Evolutionary conservation across 2,329 filamentous ascomycete genomes (phyloP).

Genomic region (Fusarium acutatum): DNA sequence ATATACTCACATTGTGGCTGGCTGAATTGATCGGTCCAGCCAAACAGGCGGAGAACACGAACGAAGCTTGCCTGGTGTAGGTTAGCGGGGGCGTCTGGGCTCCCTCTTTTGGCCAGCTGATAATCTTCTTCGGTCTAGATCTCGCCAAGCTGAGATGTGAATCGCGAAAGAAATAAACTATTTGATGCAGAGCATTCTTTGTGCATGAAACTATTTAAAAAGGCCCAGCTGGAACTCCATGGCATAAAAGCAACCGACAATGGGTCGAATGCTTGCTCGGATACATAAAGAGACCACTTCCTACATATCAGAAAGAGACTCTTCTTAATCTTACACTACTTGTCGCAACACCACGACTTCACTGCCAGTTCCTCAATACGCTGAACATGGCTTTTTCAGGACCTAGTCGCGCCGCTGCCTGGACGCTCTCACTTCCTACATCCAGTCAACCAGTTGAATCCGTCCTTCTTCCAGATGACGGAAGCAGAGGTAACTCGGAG

Average conservation of each 20-base stretch:
- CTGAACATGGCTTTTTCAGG: neutral
- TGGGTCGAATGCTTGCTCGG: neutral
- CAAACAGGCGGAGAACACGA: neutral
- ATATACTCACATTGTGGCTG: neutral
- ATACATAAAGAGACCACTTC: neutral
- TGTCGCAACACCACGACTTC: neutral
- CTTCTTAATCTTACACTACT: neutral
- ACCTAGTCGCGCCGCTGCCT: neutral
- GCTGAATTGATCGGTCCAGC: neutral
- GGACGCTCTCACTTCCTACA: neutral
- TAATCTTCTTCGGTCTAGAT: neutral
- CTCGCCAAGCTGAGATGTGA: neutral
- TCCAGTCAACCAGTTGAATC: neutral
- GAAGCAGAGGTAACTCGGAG: neutral
- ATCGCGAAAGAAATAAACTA: neutral
- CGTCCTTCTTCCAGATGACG: neutral
- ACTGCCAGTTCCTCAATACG: rapidly evolving
- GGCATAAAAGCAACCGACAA: neutral
- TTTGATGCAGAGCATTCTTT: neutral
- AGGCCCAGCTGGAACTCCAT: neutral
- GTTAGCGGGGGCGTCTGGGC: neutral
- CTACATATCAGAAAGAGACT: neutral
- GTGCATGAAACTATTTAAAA: neutral
- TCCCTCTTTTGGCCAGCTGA: neutral
- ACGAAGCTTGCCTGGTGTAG: neutral